phyloP scores from a whole-genome alignment of 441 rosid species.

The Populus hybrid region DNA sequence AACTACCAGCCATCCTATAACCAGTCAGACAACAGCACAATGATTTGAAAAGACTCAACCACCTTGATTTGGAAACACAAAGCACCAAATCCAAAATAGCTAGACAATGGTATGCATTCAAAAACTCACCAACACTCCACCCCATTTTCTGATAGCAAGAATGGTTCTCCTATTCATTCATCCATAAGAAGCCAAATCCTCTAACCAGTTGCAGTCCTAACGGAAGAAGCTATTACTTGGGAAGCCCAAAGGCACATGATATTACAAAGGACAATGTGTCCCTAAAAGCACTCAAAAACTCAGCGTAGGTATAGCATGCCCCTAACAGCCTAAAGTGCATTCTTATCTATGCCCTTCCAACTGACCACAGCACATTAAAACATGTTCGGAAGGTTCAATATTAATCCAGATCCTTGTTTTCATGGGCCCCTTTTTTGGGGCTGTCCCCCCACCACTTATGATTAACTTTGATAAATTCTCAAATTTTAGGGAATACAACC shows the following conservation, averaged over 20 bases:
- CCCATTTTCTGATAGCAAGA: background rate
- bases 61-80: too few species aligned
- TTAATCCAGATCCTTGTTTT: background rate
- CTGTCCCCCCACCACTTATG: background rate
- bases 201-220: background rate
- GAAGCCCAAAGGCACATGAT: background rate
- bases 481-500: background rate
- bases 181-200: background rate
- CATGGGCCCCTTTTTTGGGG: background rate
- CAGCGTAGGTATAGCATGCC: background rate
- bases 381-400: background rate
- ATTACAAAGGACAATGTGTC: background rate
- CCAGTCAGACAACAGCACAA: too few species aligned
- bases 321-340: background rate
- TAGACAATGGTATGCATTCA: too few species aligned
- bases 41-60: too few species aligned
- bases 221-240: background rate
- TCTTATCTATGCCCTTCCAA: background rate
- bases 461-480: background rate
- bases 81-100: too few species aligned
- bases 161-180: background rate
- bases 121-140: background rate
- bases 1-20: too few species aligned
- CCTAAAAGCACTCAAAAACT: background rate
- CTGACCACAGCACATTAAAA: background rate